A percentile compares a stretch with the other conserved stretches of the same genome.
Evolutionary conservation across 148 eudicot species (phyloP).

Genomic region (Pouteria glomerata): DNA sequence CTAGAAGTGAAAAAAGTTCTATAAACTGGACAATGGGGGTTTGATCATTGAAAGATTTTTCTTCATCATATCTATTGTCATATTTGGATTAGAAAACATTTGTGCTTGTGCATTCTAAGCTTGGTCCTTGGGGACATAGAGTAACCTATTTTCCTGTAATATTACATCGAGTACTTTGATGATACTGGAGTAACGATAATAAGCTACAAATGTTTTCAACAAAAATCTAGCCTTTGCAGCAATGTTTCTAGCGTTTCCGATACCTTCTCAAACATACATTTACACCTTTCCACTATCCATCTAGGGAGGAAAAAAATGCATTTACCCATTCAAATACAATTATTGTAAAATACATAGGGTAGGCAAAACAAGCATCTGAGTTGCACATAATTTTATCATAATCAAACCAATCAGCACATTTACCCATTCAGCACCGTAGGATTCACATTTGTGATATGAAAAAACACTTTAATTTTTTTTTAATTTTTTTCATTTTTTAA

Average conservation of each 20-base stretch:
- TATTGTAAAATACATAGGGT: not conserved
- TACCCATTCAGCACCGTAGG: not conserved
- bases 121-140: constrained; percentile 94
- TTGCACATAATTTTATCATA: not conserved
- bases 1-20: not conserved
- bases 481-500: no score
- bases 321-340: not conserved
- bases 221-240: not conserved
- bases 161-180: not conserved
- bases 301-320: not conserved
- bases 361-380: no score
- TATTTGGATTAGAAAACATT: constrained; percentile 98
- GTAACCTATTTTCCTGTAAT: constrained; percentile 85
- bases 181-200: not conserved
- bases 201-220: not conserved
- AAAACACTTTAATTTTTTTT: no score
- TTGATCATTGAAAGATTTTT: constrained; percentile 97
- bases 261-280: not conserved
- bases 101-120: constrained; percentile 86
- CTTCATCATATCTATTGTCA: constrained; percentile 99
- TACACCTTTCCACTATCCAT: no score
- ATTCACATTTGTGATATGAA: not conserved
- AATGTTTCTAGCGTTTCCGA: not conserved
- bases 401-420: not conserved
- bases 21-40: constrained; percentile 33